These are phyloP conservation scores for Daldinia sp. DNA, from an alignment of 2,329 filamentous ascomycete species.

Conservation along the genomic window DNA sequence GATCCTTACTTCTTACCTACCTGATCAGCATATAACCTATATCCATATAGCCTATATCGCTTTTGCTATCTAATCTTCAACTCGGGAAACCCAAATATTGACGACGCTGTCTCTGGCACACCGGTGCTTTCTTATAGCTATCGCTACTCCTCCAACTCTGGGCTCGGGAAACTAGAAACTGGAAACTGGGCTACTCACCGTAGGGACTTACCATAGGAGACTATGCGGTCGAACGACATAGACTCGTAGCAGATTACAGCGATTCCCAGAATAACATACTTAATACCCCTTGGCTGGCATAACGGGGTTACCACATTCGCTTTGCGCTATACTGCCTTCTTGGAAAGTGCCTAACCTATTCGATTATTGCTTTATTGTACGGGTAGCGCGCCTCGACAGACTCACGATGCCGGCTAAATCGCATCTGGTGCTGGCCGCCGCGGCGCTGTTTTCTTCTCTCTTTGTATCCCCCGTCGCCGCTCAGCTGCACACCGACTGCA, in stretches of 20 bases:
- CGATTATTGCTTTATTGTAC: neutral
- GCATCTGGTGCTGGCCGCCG: constrained; percentile 45
- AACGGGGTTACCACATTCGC: constrained; percentile 1
- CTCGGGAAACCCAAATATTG: neutral
- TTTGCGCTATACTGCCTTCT: neutral
- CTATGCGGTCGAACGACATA: constrained; percentile 21
- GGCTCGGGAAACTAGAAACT: too few species aligned
- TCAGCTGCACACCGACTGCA: constrained; percentile 81
- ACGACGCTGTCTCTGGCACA: constrained; percentile 5
- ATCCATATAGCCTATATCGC: neutral
- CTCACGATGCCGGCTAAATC: constrained; percentile 31
- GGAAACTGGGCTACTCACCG: neutral
- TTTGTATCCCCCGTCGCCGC: constrained; percentile 62
- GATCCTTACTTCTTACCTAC: constrained; percentile 26
- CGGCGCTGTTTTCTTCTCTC: constrained; percentile 52
- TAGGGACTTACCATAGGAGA: neutral
- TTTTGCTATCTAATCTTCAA: constrained; percentile 1
- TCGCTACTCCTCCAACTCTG: neutral
- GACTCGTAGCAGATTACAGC: neutral
- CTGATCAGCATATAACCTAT: constrained; percentile 1
- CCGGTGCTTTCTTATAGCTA: neutral
- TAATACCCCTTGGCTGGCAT: constrained; percentile 6
- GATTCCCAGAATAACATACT: neutral
- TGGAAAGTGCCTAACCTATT: neutral
- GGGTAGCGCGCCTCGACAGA: neutral